Conservation (phyloP, 352 stramenopile species). For the Globisporangium paddicum region DNA sequence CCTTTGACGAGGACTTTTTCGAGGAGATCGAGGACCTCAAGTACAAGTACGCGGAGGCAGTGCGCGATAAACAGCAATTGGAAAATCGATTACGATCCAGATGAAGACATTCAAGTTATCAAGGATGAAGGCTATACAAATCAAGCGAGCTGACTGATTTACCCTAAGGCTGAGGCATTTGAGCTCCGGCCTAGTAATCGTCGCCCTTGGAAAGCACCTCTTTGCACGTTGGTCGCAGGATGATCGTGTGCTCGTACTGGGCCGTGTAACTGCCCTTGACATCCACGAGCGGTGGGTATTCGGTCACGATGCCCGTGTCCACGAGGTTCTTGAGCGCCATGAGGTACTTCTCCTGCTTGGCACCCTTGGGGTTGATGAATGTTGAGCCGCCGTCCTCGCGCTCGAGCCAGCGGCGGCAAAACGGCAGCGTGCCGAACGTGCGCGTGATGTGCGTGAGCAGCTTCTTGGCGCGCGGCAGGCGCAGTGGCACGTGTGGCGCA, state of each 20-base stretch:
- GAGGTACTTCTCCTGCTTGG: conserved; percentile 92
- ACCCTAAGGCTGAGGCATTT: not conserved
- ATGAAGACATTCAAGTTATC: not conserved
- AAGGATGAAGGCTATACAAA: not conserved
- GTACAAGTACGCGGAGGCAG: conserved; percentile 90
- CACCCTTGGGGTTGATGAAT: conserved; percentile 61
- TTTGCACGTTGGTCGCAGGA: conserved; percentile 93
- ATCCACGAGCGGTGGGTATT: conserved; percentile 94
- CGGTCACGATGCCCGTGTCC: conserved; percentile 90
- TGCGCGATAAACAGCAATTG: conserved; percentile 70
- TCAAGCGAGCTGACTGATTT: not conserved
- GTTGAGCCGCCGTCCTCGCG: conserved; percentile 87
- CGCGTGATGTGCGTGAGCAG: conserved; percentile 93
- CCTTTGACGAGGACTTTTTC: conserved; percentile 94
- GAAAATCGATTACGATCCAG: conserved; percentile 26
- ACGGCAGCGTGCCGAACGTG: conserved; percentile 94
- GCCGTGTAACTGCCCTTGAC: conserved; percentile 92
- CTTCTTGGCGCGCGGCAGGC: conserved; percentile 65
- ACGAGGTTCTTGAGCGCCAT: conserved; percentile 92
- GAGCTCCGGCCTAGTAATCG: conserved; percentile 80
- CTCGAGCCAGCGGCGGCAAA: conserved; percentile 93
- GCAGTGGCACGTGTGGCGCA: no score
- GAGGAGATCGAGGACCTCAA: conserved; percentile 96
- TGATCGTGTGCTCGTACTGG: conserved; percentile 97
- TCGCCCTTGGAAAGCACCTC: conserved; percentile 94